Percentiles rank a stretch among this genome's conserved stretches.
Conservation (phyloP, 1,284 basidiomycete species). For the Moesziomyces aphidis region DNA sequence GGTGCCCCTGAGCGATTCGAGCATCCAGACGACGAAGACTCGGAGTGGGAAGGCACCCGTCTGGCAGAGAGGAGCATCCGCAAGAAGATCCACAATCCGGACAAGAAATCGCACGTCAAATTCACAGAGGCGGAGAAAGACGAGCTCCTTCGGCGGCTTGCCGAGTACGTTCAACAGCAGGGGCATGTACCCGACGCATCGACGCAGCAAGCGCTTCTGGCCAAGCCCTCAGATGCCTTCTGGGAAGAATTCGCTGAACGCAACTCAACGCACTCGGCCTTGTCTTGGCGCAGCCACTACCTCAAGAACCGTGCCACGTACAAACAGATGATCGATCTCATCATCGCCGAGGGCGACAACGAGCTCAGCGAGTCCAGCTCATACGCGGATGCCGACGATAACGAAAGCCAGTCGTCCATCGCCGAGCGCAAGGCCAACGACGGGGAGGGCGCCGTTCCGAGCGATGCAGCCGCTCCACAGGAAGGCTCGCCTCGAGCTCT, state of each 20-base stretch:
- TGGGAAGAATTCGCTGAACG: conserved; percentile 21
- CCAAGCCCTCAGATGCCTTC: conserved; percentile 22
- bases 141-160: conserved; percentile 8
- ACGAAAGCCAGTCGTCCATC: background rate
- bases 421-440: background rate
- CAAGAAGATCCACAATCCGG: background rate
- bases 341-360: conserved; percentile 6
- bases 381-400: conserved; percentile 3
- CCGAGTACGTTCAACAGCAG: conserved; percentile 4
- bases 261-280: conserved; percentile 19
- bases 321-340: conserved; percentile 13
- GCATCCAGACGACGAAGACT: conserved; percentile 7
- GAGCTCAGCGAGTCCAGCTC: background rate
- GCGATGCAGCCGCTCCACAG: background rate
- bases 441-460: background rate
- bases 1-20: background rate
- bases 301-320: conserved; percentile 33
- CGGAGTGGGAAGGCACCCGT: conserved; percentile 36
- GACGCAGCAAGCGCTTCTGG: conserved; percentile 12
- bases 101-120: conserved; percentile 2
- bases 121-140: conserved; percentile 24
- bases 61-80: conserved; percentile 12
- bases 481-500: background rate
- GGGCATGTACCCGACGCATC: conserved; percentile 3
- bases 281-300: conserved; percentile 39